Evolutionary conservation across 805 yeast species (phyloP), one percentile per base, ranked within the genome.

Genomic region (Candida methanosorbosa): DNA sequence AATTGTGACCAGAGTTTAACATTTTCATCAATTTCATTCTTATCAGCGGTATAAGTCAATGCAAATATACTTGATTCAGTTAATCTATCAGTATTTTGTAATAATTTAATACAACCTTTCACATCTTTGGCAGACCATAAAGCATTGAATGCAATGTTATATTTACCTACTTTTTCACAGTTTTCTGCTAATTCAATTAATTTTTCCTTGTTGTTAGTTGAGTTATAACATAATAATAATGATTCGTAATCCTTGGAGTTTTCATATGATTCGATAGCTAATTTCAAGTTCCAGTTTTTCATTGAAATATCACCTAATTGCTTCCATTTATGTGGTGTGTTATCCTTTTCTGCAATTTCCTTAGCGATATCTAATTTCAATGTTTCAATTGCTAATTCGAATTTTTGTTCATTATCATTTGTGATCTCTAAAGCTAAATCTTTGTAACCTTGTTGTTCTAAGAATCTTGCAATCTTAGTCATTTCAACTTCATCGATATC

Each of bases 101-200:
- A 69, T 43, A 92, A 64, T 17, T 74, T 72, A 36, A 78, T 67
- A 44, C 88, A 81, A 28, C 68, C 65, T 14, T 63, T 60, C 26
- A 75, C 65, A 52, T 86, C 82, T 27, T 94, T 90, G 22, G 80
- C 72, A 36, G 78, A 65, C 97, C 97, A 92, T 56, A 78, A 77
- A 11, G 95, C 81, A 53, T 84, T 86, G 66, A 87, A 92, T 18
- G 97, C 95, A 38, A 88, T 66, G 57, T 92, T 92, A 59, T 77
- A 84, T 54, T 81, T 81, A 32, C 97, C 97, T 30, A 64, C 69
- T n/a, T 56, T 62, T 46, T 71, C 76, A 32, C 95, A 88, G 31
- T 63, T 59, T 36, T 66, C 64, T 5, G 92, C 95, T 26, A 90
- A 68, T 36, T 65, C 62, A 16, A 62, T 55, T 42, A 92, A 70